A percentile compares a stretch with the other conserved stretches of the same genome.
These are phyloP conservation scores for Fusarium verticillioides DNA, from an alignment of 2,329 filamentous ascomycete genomes.

Conservation along the genomic window DNA sequence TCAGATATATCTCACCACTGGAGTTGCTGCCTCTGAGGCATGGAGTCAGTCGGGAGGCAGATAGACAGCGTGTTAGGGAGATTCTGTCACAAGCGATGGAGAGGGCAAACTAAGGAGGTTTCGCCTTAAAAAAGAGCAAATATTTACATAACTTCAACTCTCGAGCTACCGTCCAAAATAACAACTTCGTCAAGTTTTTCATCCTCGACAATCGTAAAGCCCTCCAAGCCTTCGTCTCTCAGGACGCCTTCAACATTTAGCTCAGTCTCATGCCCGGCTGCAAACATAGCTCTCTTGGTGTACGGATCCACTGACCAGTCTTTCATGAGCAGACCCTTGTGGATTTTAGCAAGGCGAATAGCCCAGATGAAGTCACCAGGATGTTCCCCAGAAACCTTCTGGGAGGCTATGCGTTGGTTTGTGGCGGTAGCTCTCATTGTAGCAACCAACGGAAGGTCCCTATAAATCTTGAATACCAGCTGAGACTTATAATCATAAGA, in stretches of 20 bases:
- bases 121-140: rapidly evolving
- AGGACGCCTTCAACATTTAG: rapidly evolving
- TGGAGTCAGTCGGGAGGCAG: rapidly evolving
- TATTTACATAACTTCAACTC: no score
- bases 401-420: background rate
- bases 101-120: rapidly evolving
- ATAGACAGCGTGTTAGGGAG: background rate
- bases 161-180: background rate
- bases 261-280: rapidly evolving
- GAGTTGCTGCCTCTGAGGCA: rapidly evolving
- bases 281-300: background rate
- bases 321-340: background rate
- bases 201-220: background rate
- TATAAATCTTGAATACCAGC: no score
- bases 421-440: background rate
- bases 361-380: background rate
- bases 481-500: no score
- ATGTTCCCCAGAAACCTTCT: rapidly evolving
- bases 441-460: background rate
- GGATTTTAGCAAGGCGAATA: background rate
- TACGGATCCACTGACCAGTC: background rate
- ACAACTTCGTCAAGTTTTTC: background rate
- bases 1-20: background rate
- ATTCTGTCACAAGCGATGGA: background rate
- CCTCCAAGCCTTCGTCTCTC: rapidly evolving